Evolutionary conservation across 805 yeast species (phyloP), one percentile per base, ranked within the genome.

Genomic region (Nakazawaea ernobii): DNA sequence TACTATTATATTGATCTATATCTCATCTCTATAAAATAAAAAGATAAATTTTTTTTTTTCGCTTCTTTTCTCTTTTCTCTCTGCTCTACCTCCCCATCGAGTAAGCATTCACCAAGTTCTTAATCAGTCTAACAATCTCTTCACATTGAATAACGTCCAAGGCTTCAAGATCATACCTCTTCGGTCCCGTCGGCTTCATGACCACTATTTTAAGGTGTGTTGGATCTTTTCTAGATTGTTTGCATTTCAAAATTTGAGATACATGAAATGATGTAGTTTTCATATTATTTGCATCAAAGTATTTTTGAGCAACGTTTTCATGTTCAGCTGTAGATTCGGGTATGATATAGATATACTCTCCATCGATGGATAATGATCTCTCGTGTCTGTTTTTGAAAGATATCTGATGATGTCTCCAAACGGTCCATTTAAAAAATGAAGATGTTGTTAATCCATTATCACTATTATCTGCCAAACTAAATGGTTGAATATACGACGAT

Each of bases 221-320:
- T 0, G 92, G 89, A 17, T 83, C 79, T 55, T 88, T 85, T 35
- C 77, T 71, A 43, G 89, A 84, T 59, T 84, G 94, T 58, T 90
- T 90, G 52, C 87, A 75, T 49, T 81, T 79, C 14, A 79, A 62
- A 24, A 92, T 80, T 58, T 87, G 95, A 15, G 86, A 78, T 8
- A 90, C 79, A 58, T 90, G 95, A 62, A 92, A 88, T 0, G 95
- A 84, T 13, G 90, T 80, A 0, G 96, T 91, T 59, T 91, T 91
- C 55, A 85, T 60, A 42, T 52, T 46, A 6, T 61, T 41, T 8
- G 43, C 32, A 29, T 46, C 42, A 13, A 41, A 26, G 35, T 45
- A 36, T 13, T 46, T 35, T 26, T 47, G 41, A 1, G 45, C 48
- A n/a, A 39, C 46, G 15, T 35, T 42, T 15, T 32, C 65, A 59